These are phyloP conservation scores for Inonotus obliquus DNA, from an alignment of 1,284 basidiomycete species.

Conservation along the genomic window DNA sequence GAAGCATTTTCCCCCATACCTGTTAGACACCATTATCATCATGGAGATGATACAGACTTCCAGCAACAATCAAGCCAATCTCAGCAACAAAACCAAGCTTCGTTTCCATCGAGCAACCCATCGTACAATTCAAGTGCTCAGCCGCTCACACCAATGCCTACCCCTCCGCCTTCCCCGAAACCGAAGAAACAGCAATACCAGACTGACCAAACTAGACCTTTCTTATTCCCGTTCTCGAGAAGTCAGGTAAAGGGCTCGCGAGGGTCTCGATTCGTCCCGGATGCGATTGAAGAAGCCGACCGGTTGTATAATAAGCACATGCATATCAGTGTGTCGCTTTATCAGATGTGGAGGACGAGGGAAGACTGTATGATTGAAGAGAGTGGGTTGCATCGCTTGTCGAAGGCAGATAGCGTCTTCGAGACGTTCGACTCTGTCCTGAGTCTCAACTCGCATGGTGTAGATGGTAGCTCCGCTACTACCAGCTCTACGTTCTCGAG, in stretches of 20 bases:
- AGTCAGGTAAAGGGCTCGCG: conserved; percentile 42
- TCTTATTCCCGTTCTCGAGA: conserved; percentile 91
- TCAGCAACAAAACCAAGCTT: conserved; percentile 30
- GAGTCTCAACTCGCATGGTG: conserved; percentile 9
- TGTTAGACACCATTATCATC: conserved; percentile 87
- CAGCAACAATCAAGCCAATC: conserved; percentile 25
- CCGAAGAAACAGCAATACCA: conserved; percentile 99
- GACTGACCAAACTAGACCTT: conserved; percentile 93
- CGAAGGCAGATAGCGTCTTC: conserved; percentile 53
- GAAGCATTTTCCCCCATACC: conserved; percentile 91
- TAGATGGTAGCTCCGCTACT: neutral
- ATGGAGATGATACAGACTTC: conserved; percentile 58
- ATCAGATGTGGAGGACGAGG: conserved; percentile 93
- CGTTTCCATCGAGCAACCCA: conserved; percentile 41
- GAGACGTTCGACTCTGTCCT: conserved; percentile 41
- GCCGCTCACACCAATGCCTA: conserved; percentile 82
- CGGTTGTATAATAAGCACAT: conserved; percentile 87
- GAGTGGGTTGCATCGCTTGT: conserved; percentile 82
- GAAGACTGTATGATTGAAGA: conserved; percentile 95
- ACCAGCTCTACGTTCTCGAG: neutral
- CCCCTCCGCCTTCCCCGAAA: conserved; percentile 84
- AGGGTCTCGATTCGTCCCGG: conserved; percentile 65
- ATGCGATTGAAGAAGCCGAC: conserved; percentile 94
- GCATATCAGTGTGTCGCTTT: conserved; percentile 84
- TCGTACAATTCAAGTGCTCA: conserved; percentile 51